A percentile compares a stretch with the other conserved stretches of the same genome.
Conservation (phyloP, 306 rosid species). For the Castanea mollissima region DNA sequence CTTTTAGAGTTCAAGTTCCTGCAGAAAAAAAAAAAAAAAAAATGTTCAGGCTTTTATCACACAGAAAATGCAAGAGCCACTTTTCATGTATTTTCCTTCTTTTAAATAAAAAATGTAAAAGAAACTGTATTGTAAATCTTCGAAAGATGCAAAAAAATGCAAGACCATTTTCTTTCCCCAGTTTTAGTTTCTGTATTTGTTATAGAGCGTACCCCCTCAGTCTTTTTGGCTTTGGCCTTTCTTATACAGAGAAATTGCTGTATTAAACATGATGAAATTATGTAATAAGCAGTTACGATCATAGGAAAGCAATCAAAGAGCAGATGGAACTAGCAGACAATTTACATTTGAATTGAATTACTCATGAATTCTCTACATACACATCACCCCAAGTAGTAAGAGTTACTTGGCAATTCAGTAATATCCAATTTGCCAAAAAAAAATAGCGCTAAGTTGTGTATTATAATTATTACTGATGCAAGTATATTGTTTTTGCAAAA, state of each 20-base stretch:
- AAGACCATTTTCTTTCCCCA: background rate
- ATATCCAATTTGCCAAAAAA: background rate
- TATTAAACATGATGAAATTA: background rate
- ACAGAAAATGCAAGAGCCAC: background rate
- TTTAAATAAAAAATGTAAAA: background rate
- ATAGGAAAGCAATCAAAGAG: background rate
- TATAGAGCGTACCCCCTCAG: background rate
- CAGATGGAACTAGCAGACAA: background rate
- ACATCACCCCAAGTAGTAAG: background rate
- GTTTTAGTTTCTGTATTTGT: background rate
- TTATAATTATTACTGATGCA: background rate
- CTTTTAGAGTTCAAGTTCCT: background rate
- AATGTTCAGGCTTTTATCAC: background rate
- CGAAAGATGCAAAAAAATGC: background rate
- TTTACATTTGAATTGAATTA: background rate
- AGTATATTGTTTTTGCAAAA: background rate
- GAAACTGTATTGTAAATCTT: background rate
- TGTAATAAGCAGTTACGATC: background rate
- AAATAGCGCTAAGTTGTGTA: background rate
- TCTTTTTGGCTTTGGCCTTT: background rate
- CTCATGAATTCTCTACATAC: background rate
- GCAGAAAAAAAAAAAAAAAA: background rate
- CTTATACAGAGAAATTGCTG: background rate
- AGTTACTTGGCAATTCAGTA: background rate
- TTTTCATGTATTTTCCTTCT: too few species aligned